Percentiles rank a stretch among this genome's conserved stretches.
Evolutionary conservation across 192 early-diverging fungal species (phyloP).

Genomic region (Linnemannia zychae): DNA sequence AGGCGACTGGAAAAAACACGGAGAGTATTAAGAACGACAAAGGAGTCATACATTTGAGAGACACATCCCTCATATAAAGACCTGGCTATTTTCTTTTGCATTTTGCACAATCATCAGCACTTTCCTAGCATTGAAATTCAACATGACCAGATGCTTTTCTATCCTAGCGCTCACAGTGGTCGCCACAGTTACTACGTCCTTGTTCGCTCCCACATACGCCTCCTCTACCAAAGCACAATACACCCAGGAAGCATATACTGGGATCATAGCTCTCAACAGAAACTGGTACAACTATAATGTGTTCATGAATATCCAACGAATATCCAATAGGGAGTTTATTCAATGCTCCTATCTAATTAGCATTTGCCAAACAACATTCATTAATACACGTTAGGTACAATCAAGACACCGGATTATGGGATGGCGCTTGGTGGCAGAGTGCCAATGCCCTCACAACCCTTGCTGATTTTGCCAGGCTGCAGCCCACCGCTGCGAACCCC

Average conservation of each 20-base stretch:
- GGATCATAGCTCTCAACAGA: slow-evolving; percentile 2
- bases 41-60: background rate
- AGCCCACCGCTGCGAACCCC: background rate
- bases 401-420: slow-evolving; percentile 7
- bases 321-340: too few relatives aligned
- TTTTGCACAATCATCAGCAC: slow-evolving; percentile 6
- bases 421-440: slow-evolving; percentile 15
- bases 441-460: slow-evolving; percentile 14
- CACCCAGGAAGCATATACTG: background rate
- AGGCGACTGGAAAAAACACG: slow-evolving; percentile 7
- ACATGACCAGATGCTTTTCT: slow-evolving; percentile 4
- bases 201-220: slow-evolving; percentile 7
- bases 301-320: too few relatives aligned
- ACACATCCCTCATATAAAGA: slow-evolving; percentile 9
- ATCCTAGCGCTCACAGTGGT: background rate
- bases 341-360: too few relatives aligned
- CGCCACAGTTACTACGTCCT: slow-evolving; percentile 6
- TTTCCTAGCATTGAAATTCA: background rate
- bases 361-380: too few relatives aligned
- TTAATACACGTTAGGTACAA: too few relatives aligned
- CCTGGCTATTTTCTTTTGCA: background rate
- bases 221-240: slow-evolving; percentile 6
- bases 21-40: too few relatives aligned
- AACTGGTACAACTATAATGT: slow-evolving; percentile 15
- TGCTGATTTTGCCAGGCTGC: slow-evolving; percentile 4